These are phyloP conservation scores for Trametes pubescens DNA, from an alignment of 1,284 basidiomycete species.

Conservation along the genomic window DNA sequence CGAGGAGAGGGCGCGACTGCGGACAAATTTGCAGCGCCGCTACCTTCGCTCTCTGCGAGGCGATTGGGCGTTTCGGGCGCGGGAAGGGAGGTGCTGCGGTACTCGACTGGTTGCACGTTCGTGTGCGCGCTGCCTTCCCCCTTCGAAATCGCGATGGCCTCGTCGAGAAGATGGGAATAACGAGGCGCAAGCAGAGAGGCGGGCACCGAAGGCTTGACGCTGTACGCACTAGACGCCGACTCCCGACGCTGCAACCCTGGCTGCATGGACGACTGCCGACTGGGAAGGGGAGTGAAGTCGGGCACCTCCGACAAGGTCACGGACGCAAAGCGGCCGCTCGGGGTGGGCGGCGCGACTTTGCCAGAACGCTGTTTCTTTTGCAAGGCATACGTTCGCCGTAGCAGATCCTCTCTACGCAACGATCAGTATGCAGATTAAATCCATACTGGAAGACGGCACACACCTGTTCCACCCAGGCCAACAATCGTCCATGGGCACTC, in stretches of 20 bases:
- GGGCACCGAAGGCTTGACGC: slow-evolving; percentile 38
- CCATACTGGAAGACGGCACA: slow-evolving; percentile 28
- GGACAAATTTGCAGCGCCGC: background rate
- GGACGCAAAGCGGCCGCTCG: slow-evolving; percentile 35
- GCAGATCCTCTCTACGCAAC: slow-evolving; percentile 56
- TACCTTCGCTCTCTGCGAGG: slow-evolving; percentile 2
- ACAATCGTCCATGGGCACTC: slow-evolving; percentile 24
- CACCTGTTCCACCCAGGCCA: slow-evolving; percentile 59
- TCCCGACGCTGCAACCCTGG: slow-evolving; percentile 20
- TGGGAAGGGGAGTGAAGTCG: slow-evolving; percentile 56
- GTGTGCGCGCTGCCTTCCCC: slow-evolving; percentile 13
- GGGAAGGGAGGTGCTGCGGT: slow-evolving; percentile 26
- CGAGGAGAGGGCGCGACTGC: slow-evolving; percentile 6
- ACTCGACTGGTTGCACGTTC: slow-evolving; percentile 14
- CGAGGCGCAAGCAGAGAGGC: slow-evolving; percentile 56
- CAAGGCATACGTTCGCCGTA: slow-evolving; percentile 62
- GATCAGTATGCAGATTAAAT: slow-evolving; percentile 6
- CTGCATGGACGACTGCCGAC: slow-evolving; percentile 32
- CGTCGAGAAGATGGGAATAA: slow-evolving; percentile 65
- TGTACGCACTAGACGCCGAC: slow-evolving; percentile 14
- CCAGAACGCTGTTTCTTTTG: slow-evolving; percentile 69
- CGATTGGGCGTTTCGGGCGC: slow-evolving; percentile 15
- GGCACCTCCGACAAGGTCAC: slow-evolving; percentile 50
- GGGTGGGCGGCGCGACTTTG: slow-evolving; percentile 61
- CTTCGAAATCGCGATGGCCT: slow-evolving; percentile 49